These are phyloP conservation scores for Botryotinia calthae DNA, from an alignment of 2,329 filamentous ascomycete genomes.

Conservation along the genomic window DNA sequence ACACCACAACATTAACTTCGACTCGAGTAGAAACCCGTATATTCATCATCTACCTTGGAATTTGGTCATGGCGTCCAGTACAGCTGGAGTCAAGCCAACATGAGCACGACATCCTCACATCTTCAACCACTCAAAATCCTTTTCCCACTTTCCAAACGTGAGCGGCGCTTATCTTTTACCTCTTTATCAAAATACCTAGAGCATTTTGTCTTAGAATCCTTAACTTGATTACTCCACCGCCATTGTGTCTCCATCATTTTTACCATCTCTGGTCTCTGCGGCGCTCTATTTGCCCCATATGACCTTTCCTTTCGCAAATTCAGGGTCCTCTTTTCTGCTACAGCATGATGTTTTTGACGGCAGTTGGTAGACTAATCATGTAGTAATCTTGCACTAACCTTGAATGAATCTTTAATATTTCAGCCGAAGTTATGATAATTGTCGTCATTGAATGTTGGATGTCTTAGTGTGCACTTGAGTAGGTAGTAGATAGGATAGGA, in stretches of 20 bases:
- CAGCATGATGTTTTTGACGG: background rate
- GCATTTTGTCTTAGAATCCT: background rate
- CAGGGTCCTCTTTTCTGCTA: constrained; percentile 3
- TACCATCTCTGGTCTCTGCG: background rate
- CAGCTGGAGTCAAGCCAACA: background rate
- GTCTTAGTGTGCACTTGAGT: background rate
- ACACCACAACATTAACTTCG: background rate
- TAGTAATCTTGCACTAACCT: background rate
- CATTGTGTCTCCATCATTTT: constrained; percentile 2
- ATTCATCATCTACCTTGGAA: background rate
- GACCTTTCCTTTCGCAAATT: background rate
- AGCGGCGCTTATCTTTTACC: constrained; percentile 8
- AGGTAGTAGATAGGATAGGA: background rate
- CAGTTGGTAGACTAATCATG: background rate
- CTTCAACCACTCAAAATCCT: background rate
- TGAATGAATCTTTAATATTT: background rate
- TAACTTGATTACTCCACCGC: background rate
- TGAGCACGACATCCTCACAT: background rate
- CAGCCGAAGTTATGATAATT: background rate
- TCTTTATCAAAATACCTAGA: background rate
- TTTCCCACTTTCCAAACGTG: background rate
- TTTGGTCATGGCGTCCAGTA: background rate
- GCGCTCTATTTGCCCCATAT: constrained; percentile 9
- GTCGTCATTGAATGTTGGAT: background rate
- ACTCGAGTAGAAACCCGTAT: background rate